phyloP scores from a whole-genome alignment of 495 filamentous ascomycete species.

The Sabuloglossum arenarium region DNA sequence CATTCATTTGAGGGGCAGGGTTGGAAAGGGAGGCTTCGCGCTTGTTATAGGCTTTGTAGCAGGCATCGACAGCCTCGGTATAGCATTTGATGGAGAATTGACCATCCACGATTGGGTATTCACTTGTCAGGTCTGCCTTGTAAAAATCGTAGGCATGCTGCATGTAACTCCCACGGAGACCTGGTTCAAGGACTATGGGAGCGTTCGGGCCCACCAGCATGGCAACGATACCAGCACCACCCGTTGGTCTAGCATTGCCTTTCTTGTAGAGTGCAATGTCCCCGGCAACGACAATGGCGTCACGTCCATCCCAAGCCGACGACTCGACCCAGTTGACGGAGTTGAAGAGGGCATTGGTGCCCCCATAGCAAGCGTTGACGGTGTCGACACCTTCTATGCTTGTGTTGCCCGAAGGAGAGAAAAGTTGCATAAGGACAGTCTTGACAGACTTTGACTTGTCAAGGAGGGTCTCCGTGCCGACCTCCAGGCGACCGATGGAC shows the following conservation, averaged over 20 bases:
- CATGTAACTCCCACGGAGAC: conserved; percentile 82
- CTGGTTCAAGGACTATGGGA: conserved; percentile 76
- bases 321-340: conserved; percentile 95
- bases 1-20: conserved; percentile 21
- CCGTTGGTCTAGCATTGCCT: conserved; percentile 84
- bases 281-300: conserved; percentile 84
- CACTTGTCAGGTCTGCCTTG: conserved; percentile 94
- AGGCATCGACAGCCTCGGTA: conserved; percentile 80
- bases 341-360: conserved; percentile 96
- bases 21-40: conserved; percentile 43
- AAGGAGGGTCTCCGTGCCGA: conserved; percentile 92
- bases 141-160: conserved; percentile 97
- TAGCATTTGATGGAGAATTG: conserved; percentile 93
- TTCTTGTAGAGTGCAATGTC: conserved; percentile 98
- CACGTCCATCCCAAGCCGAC: conserved; percentile 88
- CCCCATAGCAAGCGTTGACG: conserved; percentile 95
- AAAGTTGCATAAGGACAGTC: conserved; percentile 97
- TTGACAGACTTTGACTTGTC: conserved; percentile 99
- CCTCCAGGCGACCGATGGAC: conserved; percentile 83
- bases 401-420: conserved; percentile 61
- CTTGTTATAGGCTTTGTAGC: conserved; percentile 86
- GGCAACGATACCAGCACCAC: conserved; percentile 85
- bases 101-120: conserved; percentile 93
- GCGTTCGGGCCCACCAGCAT: conserved; percentile 89
- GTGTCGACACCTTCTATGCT: conserved; percentile 95